Evolutionary conservation across 179 eudicot genomes (phyloP), one percentile per base, ranked within the genome.

Genomic region (Corrigiola litoralis): DNA sequence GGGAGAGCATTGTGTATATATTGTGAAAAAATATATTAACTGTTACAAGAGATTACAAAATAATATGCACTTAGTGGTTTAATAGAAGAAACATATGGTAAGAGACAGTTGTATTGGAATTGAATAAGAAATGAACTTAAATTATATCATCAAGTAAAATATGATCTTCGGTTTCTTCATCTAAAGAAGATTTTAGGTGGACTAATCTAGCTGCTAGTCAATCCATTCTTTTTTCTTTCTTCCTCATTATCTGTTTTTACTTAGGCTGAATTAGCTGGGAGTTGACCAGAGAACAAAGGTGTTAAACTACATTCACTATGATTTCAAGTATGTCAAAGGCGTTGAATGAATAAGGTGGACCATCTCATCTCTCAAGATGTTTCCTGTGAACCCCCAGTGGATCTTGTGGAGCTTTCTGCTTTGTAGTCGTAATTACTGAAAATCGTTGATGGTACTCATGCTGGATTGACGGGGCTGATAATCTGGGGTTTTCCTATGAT

Each of bases 121-220:
- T n/a, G n/a, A n/a, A n/a, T n/a, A 20, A 50, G 17, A 59, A 68
- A 68, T 68, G 52, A 34, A 59, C 59, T 68, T 59, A 20, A 49
- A 48, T 58, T 68, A 37, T 42, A 50, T 38, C 33, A 25, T 37
- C 4, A 24, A 58, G 27, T 46, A 59, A n/a, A 37, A 49, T 62
- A 49, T 25, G 25, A 36, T 33, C 28, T 59, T 24, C 3, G 2
- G 4, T 46, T 73, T 73, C 36, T 49, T 23, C 27, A 13, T 58
- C 28, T 58, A 50, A 33, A 55, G 11, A 52, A 18, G 31, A 50
- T 73, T 47, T 34, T n/a, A n/a, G 51, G 55, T 46, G 57, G 33
- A 40, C 58, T 49, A 53, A 67, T 74, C 69, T 68, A 73, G 53
- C 56, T 46, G 58, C 73, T 68, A 54, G 38, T 55, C 33, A 36